Base-by-base conservation (phyloP, 2,329 filamentous ascomycete genomes). In the Sporothrix inflata region DNA sequence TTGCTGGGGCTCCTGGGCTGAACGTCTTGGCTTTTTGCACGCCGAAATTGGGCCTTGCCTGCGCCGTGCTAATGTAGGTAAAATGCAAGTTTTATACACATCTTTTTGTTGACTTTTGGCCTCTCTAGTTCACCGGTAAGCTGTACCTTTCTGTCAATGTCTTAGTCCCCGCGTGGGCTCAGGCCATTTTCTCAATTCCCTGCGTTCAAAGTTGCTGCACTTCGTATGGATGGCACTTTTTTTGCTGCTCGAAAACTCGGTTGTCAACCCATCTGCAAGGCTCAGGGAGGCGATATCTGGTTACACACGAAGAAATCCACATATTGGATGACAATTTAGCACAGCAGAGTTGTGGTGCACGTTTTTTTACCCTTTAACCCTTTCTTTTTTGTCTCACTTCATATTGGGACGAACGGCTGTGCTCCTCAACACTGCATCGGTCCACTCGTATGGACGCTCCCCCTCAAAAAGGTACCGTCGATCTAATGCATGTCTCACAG, bases 401-500 rank as follows among this genome's bases (percentile, higher is more conserved):
- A 40, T 38, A 60, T 60, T 38, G 12, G 27, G 55, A 60, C 55
- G 55, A 60, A 34, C 55, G 16, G 55, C 55, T 61, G 55, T 61
- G 34, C 60, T 65, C 60, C 60, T 65, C 60, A 38, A 27, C 38
- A 45, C 45, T 65, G 38, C 38, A 65, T 65, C 11, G 38, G 34
- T 21, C 16, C 60, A 42, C 19, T 45, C n/a, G n/a, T 11, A 16
- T 21, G 19, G 19, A 61, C 11, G n/a, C 16, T 14, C 14, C 30
- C 19, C 57, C 34, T 63, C 34, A 61, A 61, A 61, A 40, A 42
- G 34, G 57, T 42, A 63, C 57, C 57, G 57, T 63, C 12, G 57
- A 63, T 63, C 57, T 19, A 30, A 42, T 24, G 34, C n/a, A 42
- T 63, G 57, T 63, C 57, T 63, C n/a, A 63, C n/a, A 63, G 19